A percentile compares a stretch with the other conserved stretches of the same genome.
These are phyloP conservation scores for Solanum okadae DNA, from an alignment of 257 asterid genomes.

Conservation along the genomic window DNA sequence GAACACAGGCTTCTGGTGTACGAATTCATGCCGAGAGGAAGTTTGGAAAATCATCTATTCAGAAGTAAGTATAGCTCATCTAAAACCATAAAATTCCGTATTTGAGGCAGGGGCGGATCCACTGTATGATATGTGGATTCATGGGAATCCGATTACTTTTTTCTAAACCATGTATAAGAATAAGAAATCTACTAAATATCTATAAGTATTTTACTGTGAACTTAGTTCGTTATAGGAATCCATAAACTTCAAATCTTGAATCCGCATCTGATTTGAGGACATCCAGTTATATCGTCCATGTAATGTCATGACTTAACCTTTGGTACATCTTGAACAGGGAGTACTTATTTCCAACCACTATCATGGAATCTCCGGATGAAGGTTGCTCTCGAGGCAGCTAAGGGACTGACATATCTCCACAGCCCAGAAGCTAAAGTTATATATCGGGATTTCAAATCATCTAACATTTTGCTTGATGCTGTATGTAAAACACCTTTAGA, in stretches of 20 bases:
- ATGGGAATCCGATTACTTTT: neutral
- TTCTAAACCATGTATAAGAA: neutral
- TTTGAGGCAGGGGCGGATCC: neutral
- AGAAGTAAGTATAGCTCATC: constrained; percentile 21
- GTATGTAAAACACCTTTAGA: constrained; percentile 10
- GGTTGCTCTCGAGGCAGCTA: constrained; percentile 35
- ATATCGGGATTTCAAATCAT: constrained; percentile 37
- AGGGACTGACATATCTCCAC: constrained; percentile 37
- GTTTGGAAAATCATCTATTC: constrained; percentile 41
- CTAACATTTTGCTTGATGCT: constrained; percentile 33
- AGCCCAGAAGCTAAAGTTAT: constrained; percentile 37
- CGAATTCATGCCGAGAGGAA: constrained; percentile 39
- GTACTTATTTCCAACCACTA: constrained; percentile 32
- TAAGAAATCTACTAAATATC: neutral
- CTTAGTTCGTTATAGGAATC: neutral
- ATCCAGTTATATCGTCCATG: neutral
- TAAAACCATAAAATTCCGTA: neutral
- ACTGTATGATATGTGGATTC: neutral
- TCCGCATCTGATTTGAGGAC: neutral
- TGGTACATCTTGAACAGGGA: constrained; percentile 13
- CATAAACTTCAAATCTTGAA: neutral
- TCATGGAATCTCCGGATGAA: constrained; percentile 38
- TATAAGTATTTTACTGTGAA: neutral
- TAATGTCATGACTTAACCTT: neutral
- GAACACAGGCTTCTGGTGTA: constrained; percentile 36